phyloP scores from a whole-genome alignment of 257 asterid genomes.

The Solanum megistacrolobum region DNA sequence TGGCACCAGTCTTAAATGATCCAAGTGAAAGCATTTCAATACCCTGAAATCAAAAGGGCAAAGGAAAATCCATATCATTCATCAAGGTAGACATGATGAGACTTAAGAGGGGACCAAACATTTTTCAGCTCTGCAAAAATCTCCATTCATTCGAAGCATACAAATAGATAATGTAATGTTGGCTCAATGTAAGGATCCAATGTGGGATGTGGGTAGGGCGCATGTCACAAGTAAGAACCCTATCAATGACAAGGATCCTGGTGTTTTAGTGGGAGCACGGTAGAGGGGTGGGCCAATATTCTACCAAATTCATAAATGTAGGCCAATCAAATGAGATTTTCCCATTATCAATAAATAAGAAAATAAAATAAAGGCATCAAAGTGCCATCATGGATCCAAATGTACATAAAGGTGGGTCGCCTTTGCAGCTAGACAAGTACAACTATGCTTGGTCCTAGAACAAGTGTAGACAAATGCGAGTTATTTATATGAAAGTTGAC shows the following conservation, averaged over 20 bases:
- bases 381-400: neutral
- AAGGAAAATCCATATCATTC: neutral
- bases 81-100: neutral
- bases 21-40: conserved; percentile 98
- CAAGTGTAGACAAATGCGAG: neutral
- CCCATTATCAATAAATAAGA: neutral
- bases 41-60: conserved; percentile 33
- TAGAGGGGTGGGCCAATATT: neutral
- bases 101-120: neutral
- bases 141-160: neutral
- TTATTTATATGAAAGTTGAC: neutral
- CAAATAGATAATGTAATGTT: neutral
- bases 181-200: neutral
- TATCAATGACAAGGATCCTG: neutral
- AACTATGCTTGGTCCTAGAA: neutral
- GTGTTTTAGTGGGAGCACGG: neutral
- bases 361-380: neutral
- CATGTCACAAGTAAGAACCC: neutral
- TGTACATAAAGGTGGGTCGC: neutral
- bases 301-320: neutral
- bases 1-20: conserved; percentile 94
- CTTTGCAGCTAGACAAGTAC: neutral
- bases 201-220: neutral
- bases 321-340: neutral
- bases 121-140: neutral